A percentile compares a stretch with the other conserved stretches of the same genome.
phyloP scores from a whole-genome alignment of 306 rosid genomes.

The Lagenaria siceraria region DNA sequence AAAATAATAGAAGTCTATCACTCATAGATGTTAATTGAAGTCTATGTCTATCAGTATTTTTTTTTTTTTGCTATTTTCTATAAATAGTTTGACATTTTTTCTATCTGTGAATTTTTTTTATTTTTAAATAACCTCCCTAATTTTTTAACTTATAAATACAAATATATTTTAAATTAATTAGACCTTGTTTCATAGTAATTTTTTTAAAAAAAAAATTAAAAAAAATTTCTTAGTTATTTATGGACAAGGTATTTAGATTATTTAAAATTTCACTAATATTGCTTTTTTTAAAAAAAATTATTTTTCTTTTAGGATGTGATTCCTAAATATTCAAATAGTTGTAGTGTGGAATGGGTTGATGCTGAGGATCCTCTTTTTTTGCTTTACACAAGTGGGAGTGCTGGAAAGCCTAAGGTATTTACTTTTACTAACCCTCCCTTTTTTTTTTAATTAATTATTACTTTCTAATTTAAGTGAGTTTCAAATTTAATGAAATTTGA shows the following conservation, averaged over 20 bases:
- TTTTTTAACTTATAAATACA: neutral
- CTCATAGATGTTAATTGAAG: too few relatives aligned
- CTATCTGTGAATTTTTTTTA: too few relatives aligned
- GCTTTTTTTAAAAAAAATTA: neutral
- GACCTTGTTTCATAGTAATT: neutral
- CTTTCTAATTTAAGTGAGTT: too few relatives aligned
- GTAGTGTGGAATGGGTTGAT: slow-evolving; percentile 93
- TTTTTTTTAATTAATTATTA: neutral
- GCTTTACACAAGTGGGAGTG: slow-evolving; percentile 94
- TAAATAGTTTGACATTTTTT: too few relatives aligned
- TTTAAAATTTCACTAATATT: neutral
- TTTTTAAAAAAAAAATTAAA: too few relatives aligned
- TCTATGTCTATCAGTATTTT: too few relatives aligned
- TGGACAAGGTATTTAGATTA: neutral
- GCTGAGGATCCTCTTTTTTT: slow-evolving; percentile 95
- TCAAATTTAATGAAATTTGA: too few relatives aligned
- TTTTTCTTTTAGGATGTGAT: slow-evolving; percentile 41
- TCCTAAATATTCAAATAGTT: slow-evolving; percentile 52
- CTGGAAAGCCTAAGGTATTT: slow-evolving; percentile 90
- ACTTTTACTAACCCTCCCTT: neutral
- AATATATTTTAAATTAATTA: neutral
- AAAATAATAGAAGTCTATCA: too few relatives aligned
- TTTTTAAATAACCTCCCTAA: neutral
- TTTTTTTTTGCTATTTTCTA: neutral
- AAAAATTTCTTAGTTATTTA: too few relatives aligned